Percentiles rank a stretch among this genome's conserved stretches.
Evolutionary conservation across 768 basidiomycete species (phyloP).

Genomic region (Gloeopeniophorella convolvens): DNA sequence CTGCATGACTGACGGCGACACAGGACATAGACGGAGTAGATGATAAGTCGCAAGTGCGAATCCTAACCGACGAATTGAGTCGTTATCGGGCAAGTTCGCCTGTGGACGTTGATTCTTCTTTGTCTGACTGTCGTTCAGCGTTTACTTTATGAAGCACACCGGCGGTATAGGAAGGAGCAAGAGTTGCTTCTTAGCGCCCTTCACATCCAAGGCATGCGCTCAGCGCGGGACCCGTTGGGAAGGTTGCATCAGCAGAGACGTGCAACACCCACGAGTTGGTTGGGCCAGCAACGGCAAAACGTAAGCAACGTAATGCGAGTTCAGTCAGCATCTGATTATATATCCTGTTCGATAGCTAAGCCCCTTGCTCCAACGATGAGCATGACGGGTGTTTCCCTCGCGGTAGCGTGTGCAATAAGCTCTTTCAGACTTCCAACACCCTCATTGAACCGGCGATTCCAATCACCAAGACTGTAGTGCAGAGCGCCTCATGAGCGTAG

Average conservation of each 20-base stretch:
- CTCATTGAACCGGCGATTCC: no score
- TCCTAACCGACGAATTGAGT: slow-evolving; percentile 51
- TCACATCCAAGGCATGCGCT: slow-evolving; percentile 15
- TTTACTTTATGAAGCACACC: slow-evolving; percentile 15
- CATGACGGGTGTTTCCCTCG: no score
- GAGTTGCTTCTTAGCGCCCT: slow-evolving; percentile 19
- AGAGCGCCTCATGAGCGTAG: no score
- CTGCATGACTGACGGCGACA: neutral
- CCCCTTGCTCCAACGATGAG: slow-evolving; percentile 14
- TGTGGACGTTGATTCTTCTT: slow-evolving; percentile 22
- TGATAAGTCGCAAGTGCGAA: slow-evolving; percentile 55
- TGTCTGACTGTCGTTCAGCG: slow-evolving; percentile 8
- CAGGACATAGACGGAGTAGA: slow-evolving; percentile 66
- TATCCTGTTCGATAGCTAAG: slow-evolving; percentile 4
- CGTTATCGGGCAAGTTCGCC: slow-evolving; percentile 7
- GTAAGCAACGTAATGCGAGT: slow-evolving; percentile 1
- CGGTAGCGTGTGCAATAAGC: no score
- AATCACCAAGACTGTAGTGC: no score
- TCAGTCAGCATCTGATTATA: neutral
- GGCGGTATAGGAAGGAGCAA: slow-evolving; percentile 20
- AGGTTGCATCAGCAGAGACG: slow-evolving; percentile 11
- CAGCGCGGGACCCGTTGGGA: slow-evolving; percentile 15
- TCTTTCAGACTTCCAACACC: no score
- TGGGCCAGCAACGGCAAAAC: slow-evolving; percentile 21
- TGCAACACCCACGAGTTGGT: slow-evolving; percentile 14